phyloP scores from a whole-genome alignment of 2,329 filamentous ascomycete genomes.

The Cytospora mali region DNA sequence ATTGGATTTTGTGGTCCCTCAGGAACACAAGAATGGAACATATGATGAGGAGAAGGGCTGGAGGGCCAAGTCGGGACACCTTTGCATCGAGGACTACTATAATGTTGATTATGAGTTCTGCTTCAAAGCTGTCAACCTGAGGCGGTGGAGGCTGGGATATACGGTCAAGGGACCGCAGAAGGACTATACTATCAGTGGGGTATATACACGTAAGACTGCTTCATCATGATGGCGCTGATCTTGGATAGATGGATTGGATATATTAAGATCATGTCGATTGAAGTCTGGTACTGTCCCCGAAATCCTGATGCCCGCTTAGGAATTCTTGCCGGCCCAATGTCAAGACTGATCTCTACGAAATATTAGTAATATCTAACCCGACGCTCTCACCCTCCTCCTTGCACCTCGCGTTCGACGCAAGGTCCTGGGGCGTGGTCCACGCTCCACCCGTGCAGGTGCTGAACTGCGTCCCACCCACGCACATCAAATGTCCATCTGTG shows the following conservation, averaged over 20 bases:
- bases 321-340: neutral
- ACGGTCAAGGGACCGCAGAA: slow-evolving; percentile 72
- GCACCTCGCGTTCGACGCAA: slow-evolving; percentile 16
- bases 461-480: slow-evolving; percentile 19
- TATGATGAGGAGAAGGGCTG: slow-evolving; percentile 50
- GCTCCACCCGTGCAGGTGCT: slow-evolving; percentile 22
- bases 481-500: slow-evolving; percentile 22
- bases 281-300: too few relatives aligned
- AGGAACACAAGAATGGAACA: slow-evolving; percentile 31
- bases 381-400: slow-evolving; percentile 13
- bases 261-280: neutral
- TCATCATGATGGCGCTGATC: neutral
- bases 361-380: slow-evolving; percentile 12
- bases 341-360: neutral
- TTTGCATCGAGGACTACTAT: slow-evolving; percentile 74
- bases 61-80: slow-evolving; percentile 67
- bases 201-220: slow-evolving; percentile 47
- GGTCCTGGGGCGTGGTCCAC: slow-evolving; percentile 21
- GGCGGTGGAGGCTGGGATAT: slow-evolving; percentile 63
- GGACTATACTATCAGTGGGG: slow-evolving; percentile 65
- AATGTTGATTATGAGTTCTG: slow-evolving; percentile 69
- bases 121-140: slow-evolving; percentile 60
- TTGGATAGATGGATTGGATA: slow-evolving; percentile 1
- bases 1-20: slow-evolving; percentile 60
- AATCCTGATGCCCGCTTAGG: too few relatives aligned